These are phyloP conservation scores for Peterozyma toletana DNA, from an alignment of 805 yeast species.

Conservation along the genomic window DNA sequence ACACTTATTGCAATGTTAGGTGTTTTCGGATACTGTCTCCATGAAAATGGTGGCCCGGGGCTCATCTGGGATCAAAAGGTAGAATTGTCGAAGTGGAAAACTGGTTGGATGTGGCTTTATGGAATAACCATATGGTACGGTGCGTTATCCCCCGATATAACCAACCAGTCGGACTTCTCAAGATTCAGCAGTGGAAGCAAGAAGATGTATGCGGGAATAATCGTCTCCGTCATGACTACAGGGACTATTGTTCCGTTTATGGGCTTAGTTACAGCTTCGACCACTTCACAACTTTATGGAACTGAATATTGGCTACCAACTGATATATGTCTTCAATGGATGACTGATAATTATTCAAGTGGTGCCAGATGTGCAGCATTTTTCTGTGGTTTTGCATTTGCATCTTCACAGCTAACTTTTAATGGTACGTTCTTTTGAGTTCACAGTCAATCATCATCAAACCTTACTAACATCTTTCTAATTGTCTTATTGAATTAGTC, in stretches of 20 bases:
- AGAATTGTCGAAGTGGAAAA: conserved; percentile 5
- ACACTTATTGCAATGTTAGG: conserved; percentile 1
- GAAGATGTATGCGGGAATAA: neutral
- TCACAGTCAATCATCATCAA: too few species aligned
- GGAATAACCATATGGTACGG: conserved; percentile 32
- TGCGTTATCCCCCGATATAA: conserved; percentile 27
- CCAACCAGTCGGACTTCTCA: conserved; percentile 27
- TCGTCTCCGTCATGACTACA: conserved; percentile 18
- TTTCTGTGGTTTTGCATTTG: conserved; percentile 31
- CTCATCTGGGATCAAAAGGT: conserved; percentile 10
- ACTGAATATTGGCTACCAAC: conserved; percentile 36
- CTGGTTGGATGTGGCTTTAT: conserved; percentile 33
- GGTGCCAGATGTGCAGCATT: conserved; percentile 40
- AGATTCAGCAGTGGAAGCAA: conserved; percentile 17
- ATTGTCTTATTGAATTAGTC: conserved; percentile 9
- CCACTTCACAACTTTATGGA: conserved; percentile 31
- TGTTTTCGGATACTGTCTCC: neutral
- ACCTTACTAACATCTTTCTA: too few species aligned
- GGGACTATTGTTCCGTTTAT: conserved; percentile 35
- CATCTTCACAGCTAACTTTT: conserved; percentile 29
- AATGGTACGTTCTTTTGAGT: conserved; percentile 10
- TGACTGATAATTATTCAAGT: conserved; percentile 27
- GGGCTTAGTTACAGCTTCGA: conserved; percentile 38
- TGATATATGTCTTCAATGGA: conserved; percentile 30
- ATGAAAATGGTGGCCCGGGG: conserved; percentile 11